Conservation (phyloP, 2,329 filamentous ascomycete genomes). For the Diplodia mutila region DNA sequence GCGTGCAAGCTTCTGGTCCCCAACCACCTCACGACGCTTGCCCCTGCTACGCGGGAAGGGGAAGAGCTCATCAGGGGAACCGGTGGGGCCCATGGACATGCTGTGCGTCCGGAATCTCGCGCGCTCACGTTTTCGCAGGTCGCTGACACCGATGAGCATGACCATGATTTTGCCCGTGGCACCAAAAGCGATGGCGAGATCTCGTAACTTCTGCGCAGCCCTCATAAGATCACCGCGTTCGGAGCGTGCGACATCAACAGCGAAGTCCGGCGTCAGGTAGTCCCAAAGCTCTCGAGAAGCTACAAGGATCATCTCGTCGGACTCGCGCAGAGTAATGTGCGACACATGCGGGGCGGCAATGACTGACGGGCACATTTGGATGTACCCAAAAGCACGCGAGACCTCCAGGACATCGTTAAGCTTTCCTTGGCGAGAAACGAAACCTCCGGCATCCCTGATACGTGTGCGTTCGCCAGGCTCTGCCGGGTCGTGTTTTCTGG, state of each 20-base stretch:
- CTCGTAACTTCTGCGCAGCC: conserved; percentile 89
- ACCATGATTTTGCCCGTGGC: conserved; percentile 97
- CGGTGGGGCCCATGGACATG: conserved; percentile 80
- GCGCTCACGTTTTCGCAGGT: conserved; percentile 83
- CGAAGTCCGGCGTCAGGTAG: conserved; percentile 83
- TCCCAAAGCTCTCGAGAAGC: conserved; percentile 96
- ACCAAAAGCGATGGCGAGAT: conserved; percentile 94
- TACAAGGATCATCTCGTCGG: conserved; percentile 90
- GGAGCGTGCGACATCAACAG: conserved; percentile 86
- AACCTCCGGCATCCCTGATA: conserved; percentile 92
- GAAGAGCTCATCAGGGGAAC: conserved; percentile 72
- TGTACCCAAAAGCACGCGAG: conserved; percentile 92
- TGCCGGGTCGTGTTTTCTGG: conserved; percentile 89
- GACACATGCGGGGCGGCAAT: conserved; percentile 86
- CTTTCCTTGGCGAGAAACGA: conserved; percentile 91
- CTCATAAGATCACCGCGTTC: conserved; percentile 91
- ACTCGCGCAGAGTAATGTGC: conserved; percentile 77
- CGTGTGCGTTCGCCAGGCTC: conserved; percentile 81
- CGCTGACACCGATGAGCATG: conserved; percentile 93
- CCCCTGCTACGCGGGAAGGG: conserved; percentile 59
- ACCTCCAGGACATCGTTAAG: conserved; percentile 91
- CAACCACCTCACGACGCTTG: conserved; percentile 58
- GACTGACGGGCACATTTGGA: conserved; percentile 87
- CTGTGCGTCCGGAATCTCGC: conserved; percentile 77
- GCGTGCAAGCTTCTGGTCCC: conserved; percentile 83